phyloP scores from a whole-genome alignment of 1,284 basidiomycete genomes.

The Sutorius eximius region DNA sequence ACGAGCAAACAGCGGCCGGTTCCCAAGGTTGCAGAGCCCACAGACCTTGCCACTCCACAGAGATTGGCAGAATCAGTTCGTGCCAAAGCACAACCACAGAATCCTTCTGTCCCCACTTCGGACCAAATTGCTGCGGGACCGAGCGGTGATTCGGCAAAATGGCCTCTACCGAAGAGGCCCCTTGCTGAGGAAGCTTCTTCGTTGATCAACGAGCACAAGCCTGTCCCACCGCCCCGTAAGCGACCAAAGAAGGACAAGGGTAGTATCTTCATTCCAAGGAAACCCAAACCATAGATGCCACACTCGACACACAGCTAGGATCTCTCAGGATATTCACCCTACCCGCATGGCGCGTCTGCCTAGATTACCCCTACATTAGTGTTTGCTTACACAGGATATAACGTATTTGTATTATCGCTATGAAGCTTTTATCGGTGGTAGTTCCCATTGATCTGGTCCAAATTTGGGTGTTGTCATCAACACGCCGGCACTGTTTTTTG shows the following conservation, averaged over 20 bases:
- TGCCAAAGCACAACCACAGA: constrained; percentile 26
- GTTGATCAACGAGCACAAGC: constrained; percentile 10
- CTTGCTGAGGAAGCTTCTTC: constrained; percentile 18
- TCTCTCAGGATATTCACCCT: constrained; percentile 1
- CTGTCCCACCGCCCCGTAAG: constrained; percentile 31
- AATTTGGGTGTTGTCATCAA: constrained; percentile 80
- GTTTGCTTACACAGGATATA: constrained; percentile 7
- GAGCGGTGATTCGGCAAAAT: neutral
- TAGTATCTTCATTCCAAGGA: constrained; percentile 54
- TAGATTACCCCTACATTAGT: constrained; percentile 7
- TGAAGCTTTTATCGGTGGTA: constrained; percentile 69
- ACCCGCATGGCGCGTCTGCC: constrained; percentile 4
- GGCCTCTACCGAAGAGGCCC: constrained; percentile 26
- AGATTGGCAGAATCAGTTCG: constrained; percentile 32
- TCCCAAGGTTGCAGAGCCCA: constrained; percentile 20
- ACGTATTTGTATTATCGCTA: constrained; percentile 22
- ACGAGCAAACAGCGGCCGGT: constrained; percentile 20
- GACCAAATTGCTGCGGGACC: constrained; percentile 1
- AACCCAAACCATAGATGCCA: constrained; percentile 26
- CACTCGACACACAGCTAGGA: neutral
- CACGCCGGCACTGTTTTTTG: constrained; percentile 65
- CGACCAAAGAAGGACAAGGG: constrained; percentile 43
- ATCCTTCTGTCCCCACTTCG: neutral
- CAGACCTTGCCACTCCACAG: constrained; percentile 35
- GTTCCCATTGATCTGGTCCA: constrained; percentile 80